Conservation (phyloP, 176 grass and related monocot genomes). For the Leersia perrieri region DNA sequence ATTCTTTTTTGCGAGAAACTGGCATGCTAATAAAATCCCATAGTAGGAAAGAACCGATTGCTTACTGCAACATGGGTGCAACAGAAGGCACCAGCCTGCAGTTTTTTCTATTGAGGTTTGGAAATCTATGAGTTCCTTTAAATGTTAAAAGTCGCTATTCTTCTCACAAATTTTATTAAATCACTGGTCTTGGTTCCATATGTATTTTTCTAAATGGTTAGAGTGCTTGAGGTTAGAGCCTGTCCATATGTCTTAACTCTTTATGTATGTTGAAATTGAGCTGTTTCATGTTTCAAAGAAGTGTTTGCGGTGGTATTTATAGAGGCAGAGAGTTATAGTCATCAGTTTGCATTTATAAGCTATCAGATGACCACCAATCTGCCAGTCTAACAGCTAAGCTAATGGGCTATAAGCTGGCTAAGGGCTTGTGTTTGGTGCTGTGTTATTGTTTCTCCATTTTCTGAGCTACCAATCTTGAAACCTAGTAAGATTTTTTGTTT, state of each 20-base stretch:
- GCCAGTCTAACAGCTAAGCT: background rate
- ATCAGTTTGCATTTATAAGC: background rate
- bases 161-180: background rate
- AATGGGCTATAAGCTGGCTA: conserved; percentile 8
- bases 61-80: background rate
- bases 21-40: background rate
- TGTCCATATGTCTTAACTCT: background rate
- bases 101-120: background rate
- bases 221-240: background rate
- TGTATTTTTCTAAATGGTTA: background rate
- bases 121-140: background rate
- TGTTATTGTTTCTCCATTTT: background rate
- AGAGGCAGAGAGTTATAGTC: background rate
- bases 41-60: background rate
- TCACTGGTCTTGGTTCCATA: background rate
- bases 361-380: background rate
- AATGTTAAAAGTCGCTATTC: background rate
- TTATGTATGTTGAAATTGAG: background rate
- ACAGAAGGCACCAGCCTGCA: background rate
- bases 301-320: background rate
- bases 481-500: conserved; percentile 26
- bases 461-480: conserved; percentile 11
- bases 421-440: conserved; percentile 1
- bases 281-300: background rate
- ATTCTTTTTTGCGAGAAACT: background rate